Percentiles rank a stretch among this genome's conserved stretches.
Conservation (phyloP, 148 eudicot species). For the Spergularia bocconei region DNA sequence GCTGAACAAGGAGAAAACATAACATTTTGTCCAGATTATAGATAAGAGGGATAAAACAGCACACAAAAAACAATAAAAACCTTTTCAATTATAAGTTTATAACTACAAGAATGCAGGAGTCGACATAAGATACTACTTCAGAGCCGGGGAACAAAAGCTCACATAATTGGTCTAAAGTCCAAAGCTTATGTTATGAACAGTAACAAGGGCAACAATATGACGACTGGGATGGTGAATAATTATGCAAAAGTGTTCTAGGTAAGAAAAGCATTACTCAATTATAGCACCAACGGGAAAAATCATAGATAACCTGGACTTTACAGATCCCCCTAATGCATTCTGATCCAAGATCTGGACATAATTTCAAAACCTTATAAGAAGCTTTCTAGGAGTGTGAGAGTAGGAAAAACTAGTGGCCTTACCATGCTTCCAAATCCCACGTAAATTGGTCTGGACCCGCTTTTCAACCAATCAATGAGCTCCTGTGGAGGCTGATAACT, state of each 20-base stretch:
- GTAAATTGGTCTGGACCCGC: constrained; percentile 76
- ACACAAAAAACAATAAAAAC: neutral
- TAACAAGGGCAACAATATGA: too few relatives aligned
- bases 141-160: neutral
- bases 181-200: neutral
- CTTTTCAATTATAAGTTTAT: too few relatives aligned
- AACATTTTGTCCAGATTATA: neutral
- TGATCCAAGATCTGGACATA: neutral
- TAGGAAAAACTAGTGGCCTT: constrained; percentile 20
- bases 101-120: too few relatives aligned
- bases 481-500: constrained; percentile 71
- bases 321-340: neutral
- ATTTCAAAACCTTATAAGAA: neutral
- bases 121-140: too few relatives aligned
- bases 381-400: too few relatives aligned
- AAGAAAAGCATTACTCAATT: too few relatives aligned
- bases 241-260: too few relatives aligned
- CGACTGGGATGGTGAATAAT: too few relatives aligned
- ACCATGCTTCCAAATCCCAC: constrained; percentile 99
- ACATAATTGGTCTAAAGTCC: too few relatives aligned
- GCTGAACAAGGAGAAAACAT: constrained; percentile 38
- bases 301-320: too few relatives aligned
- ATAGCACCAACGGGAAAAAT: too few relatives aligned
- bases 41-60: neutral
- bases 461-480: constrained; percentile 68